These are phyloP conservation scores for Kalmanozyma brasiliensis DNA, from an alignment of 1,284 basidiomycete species.

Conservation along the genomic window DNA sequence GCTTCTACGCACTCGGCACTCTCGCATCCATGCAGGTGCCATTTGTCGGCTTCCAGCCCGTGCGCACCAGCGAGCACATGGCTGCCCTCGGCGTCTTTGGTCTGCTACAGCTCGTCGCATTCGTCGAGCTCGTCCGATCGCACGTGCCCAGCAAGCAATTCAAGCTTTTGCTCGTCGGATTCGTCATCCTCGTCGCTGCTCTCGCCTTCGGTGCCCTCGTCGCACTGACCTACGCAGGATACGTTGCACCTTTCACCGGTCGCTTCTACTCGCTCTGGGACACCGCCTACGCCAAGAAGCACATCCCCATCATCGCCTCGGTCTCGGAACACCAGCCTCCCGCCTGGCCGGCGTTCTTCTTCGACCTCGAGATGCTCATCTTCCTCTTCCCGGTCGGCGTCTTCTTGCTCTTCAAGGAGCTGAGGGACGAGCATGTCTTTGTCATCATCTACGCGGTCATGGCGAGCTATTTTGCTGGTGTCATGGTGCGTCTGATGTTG, in stretches of 20 bases:
- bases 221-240: constrained; percentile 88
- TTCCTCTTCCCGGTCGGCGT: constrained; percentile 98
- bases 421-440: constrained; percentile 97
- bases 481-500: constrained; percentile 97
- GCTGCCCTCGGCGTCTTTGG: constrained; percentile 96
- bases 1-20: constrained; percentile 97
- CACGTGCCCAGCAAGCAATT: constrained; percentile 95
- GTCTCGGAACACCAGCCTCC: constrained; percentile 99
- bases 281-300: constrained; percentile 96
- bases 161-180: constrained; percentile 74
- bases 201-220: constrained; percentile 70
- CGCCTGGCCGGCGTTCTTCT: constrained; percentile 99
- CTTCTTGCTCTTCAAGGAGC: constrained; percentile 88
- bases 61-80: constrained; percentile 98
- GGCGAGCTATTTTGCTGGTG: constrained; percentile 97
- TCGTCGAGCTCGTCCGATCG: constrained; percentile 86
- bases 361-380: constrained; percentile 97
- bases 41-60: constrained; percentile 99
- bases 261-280: constrained; percentile 99
- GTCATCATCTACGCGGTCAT: constrained; percentile 98
- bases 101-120: constrained; percentile 93
- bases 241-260: constrained; percentile 98
- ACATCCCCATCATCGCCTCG: constrained; percentile 98
- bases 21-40: constrained; percentile 98
- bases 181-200: constrained; percentile 79